Base-by-base conservation (phyloP, 495 filamentous ascomycete species). In the Penicillium pancosmium region DNA sequence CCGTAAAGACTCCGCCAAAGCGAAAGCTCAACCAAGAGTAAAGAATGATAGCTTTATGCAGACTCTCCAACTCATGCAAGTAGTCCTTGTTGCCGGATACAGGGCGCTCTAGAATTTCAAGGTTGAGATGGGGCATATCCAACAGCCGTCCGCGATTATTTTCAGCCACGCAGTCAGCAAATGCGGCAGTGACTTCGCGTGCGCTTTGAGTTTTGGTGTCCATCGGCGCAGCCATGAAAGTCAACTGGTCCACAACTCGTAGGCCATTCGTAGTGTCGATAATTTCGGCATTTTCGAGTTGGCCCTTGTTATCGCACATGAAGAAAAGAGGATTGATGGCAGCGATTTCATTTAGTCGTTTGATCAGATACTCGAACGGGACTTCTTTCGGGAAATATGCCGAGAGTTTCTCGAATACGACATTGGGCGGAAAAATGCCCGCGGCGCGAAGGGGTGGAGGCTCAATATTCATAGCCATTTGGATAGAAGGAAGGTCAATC, bases 11-110 rank as follows among this genome's bases (percentile, higher is more conserved):
- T 51, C 92, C 91, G 11, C 87, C 68, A 60, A 88, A 87, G 5
- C 86, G 78, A 62, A 80, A 89, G 56, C 84, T 85, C 16, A 98
- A 79, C 94, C 94, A 98, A 8, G 93, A 78, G 64, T 97, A 98
- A 18, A 93, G 72, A 18, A 93, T 88, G 34, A 98, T 72, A 15
- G 84, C 77, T 67, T 90, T 91, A 74, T 98, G 95, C 21, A 98
- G 75, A 16, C 62, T 65, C 73, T 98, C 95, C 46, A 97, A 72
- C 8, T 78, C 68, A 27, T 72, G 65, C 60, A 98, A 69, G 54
- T 90, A 89, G 0, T 77, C 67, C 49, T 73, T 80, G 51, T 68
- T 68, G 12, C 58, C 66, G 6, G 65, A 78, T 8, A 73, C 74
- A 3, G 76, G 75, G 41, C 79, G 64, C 50, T 85, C 89, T 4